Evolutionary conservation across 2,329 filamentous ascomycete species (phyloP).

Genomic region (Aureobasidium pullulans): DNA sequence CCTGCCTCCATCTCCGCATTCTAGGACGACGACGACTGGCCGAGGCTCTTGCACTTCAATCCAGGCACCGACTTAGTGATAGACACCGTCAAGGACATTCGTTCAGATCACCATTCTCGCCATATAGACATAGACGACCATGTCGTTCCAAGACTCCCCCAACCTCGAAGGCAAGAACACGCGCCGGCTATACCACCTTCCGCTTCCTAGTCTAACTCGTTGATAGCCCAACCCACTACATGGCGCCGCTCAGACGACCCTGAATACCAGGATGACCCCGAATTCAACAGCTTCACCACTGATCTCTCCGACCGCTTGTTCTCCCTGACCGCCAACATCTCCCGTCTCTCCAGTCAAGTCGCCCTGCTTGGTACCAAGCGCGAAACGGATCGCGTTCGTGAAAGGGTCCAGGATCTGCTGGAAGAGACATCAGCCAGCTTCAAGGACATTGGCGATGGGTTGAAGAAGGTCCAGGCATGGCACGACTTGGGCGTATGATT

Average conservation of each 20-base stretch:
- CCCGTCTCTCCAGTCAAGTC: conserved; percentile 76
- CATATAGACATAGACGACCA: conserved; percentile 9
- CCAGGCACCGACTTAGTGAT: not conserved
- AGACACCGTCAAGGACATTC: not conserved
- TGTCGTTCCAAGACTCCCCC: conserved; percentile 21
- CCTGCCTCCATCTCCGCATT: conserved; percentile 4
- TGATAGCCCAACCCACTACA: conserved; percentile 54
- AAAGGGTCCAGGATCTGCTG: conserved; percentile 79
- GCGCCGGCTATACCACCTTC: not conserved
- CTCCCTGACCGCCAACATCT: conserved; percentile 79
- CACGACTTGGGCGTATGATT: conserved; percentile 59
- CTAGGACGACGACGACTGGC: not conserved
- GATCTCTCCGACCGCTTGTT: conserved; percentile 84
- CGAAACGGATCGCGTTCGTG: conserved; percentile 83
- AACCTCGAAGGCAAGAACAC: conserved; percentile 18
- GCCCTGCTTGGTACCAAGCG: conserved; percentile 79
- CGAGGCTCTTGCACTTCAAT: not conserved
- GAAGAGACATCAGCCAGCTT: conserved; percentile 82
- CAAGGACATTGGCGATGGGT: conserved; percentile 83
- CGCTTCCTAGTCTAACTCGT: not conserved
- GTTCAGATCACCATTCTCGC: not conserved
- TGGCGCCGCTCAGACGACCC: conserved; percentile 62
- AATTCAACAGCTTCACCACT: conserved; percentile 76
- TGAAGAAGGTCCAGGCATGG: conserved; percentile 83
- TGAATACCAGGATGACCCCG: conserved; percentile 82